phyloP scores from a whole-genome alignment of 768 basidiomycete species.

The Strobilomyces dryophilus region DNA sequence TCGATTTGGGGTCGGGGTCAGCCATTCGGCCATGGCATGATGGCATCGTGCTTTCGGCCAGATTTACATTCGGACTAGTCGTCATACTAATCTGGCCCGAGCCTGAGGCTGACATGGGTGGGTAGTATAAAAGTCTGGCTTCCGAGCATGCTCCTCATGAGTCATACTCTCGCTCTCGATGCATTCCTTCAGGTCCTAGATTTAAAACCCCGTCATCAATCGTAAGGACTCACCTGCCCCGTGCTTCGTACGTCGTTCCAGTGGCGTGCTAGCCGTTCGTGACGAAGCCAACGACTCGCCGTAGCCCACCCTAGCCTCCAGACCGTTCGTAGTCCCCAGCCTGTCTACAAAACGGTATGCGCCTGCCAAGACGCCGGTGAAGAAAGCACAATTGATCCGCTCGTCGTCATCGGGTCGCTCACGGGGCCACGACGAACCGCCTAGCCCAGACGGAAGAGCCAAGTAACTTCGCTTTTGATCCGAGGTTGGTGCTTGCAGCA shows the following conservation, averaged over 20 bases:
- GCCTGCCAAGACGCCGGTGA: background rate
- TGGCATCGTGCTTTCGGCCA: too few relatives aligned
- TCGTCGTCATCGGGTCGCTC: background rate
- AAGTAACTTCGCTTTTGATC: too few relatives aligned
- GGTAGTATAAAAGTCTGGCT: background rate
- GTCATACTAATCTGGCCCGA: background rate
- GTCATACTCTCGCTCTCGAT: background rate
- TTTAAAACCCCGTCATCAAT: background rate
- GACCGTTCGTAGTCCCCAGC: slow-evolving; percentile 12
- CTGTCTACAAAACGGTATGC: background rate
- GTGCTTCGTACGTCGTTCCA: background rate
- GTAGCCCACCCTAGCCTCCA: background rate
- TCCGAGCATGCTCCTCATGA: background rate
- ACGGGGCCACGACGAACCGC: background rate
- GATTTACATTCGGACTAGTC: background rate
- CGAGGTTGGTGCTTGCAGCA: too few relatives aligned
- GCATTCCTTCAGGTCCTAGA: background rate
- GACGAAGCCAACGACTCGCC: background rate
- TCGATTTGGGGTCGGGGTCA: too few relatives aligned
- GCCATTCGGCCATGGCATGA: too few relatives aligned
- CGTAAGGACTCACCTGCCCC: background rate
- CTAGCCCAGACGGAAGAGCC: too few relatives aligned
- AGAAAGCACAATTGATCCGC: background rate
- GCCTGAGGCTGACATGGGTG: too few relatives aligned
- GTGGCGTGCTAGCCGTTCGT: background rate